Evolutionary conservation across 768 basidiomycete genomes (phyloP).

Genomic region (Naganishia antarctica): DNA sequence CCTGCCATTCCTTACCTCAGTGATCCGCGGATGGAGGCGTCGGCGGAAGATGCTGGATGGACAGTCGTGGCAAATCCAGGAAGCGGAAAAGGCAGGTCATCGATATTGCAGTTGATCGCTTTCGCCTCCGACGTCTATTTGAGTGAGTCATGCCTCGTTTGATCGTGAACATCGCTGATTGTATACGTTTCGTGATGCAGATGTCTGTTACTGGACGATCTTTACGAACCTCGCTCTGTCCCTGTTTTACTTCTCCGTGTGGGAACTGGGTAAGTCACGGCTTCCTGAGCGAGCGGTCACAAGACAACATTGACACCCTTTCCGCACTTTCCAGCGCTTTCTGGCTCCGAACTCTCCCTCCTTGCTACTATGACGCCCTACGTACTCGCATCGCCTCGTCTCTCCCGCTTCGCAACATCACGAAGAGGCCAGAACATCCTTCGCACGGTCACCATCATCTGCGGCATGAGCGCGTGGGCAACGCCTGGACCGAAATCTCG

Average conservation of each 20-base stretch:
- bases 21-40: slow-evolving; percentile 15
- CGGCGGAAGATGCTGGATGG: slow-evolving; percentile 21
- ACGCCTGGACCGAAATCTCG: slow-evolving; percentile 52
- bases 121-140: slow-evolving; percentile 44
- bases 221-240: slow-evolving; percentile 72
- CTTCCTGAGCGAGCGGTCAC: too few species aligned
- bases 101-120: slow-evolving; percentile 19
- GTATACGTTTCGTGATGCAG: slow-evolving; percentile 17
- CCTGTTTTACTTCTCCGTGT: slow-evolving; percentile 86
- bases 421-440: slow-evolving; percentile 56
- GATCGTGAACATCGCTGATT: neutral
- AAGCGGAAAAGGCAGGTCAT: neutral
- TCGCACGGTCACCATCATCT: slow-evolving; percentile 54
- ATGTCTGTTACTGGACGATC: slow-evolving; percentile 64
- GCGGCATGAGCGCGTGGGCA: slow-evolving; percentile 55
- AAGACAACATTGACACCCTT: too few species aligned
- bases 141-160: slow-evolving; percentile 29
- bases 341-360: slow-evolving; percentile 73
- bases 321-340: slow-evolving; percentile 50
- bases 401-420: slow-evolving; percentile 55
- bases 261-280: slow-evolving; percentile 68
- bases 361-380: slow-evolving; percentile 67
- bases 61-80: neutral
- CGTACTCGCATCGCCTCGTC: slow-evolving; percentile 55
- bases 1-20: neutral